Evolutionary conservation across 2,329 filamentous ascomycete species (phyloP).

Genomic region (Pseudocercospora ulei): DNA sequence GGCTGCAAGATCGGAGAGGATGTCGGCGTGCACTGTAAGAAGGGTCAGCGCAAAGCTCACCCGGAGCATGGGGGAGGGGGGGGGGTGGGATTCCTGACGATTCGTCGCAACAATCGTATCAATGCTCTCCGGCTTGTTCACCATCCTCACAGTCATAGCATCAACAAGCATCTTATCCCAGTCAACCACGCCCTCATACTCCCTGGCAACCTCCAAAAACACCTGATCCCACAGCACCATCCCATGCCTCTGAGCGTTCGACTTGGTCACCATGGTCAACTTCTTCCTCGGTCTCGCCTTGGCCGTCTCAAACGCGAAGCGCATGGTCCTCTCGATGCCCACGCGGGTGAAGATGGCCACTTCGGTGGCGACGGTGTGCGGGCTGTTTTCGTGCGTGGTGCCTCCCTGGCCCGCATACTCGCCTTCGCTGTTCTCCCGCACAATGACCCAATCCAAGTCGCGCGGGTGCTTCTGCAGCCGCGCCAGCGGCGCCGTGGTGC

Average conservation of each 20-base stretch:
- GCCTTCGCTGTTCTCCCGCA: slow-evolving; percentile 43
- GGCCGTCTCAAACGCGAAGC: slow-evolving; percentile 43
- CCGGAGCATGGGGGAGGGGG: neutral
- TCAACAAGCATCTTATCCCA: slow-evolving; percentile 45
- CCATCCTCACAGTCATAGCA: slow-evolving; percentile 45
- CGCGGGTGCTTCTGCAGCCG: slow-evolving; percentile 31
- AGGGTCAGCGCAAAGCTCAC: slow-evolving; percentile 7
- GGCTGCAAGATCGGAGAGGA: slow-evolving; percentile 58
- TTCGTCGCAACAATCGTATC: slow-evolving; percentile 45
- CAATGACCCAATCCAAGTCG: slow-evolving; percentile 43
- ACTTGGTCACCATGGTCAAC: slow-evolving; percentile 45
- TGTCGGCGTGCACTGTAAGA: slow-evolving; percentile 31
- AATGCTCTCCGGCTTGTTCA: slow-evolving; percentile 39
- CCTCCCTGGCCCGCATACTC: slow-evolving; percentile 43
- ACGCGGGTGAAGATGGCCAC: slow-evolving; percentile 42
- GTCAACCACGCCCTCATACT: slow-evolving; percentile 39
- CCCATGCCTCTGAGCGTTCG: slow-evolving; percentile 43
- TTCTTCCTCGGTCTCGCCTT: slow-evolving; percentile 39
- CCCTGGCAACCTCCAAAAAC: slow-evolving; percentile 40
- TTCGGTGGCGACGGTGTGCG: slow-evolving; percentile 40
- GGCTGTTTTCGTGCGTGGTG: slow-evolving; percentile 37
- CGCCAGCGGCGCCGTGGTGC: slow-evolving; percentile 37
- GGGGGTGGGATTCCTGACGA: no score
- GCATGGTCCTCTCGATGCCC: slow-evolving; percentile 42
- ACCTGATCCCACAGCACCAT: slow-evolving; percentile 45